phyloP scores from a whole-genome alignment of 2,329 filamentous ascomycete species.

The Fusarium sp. region DNA sequence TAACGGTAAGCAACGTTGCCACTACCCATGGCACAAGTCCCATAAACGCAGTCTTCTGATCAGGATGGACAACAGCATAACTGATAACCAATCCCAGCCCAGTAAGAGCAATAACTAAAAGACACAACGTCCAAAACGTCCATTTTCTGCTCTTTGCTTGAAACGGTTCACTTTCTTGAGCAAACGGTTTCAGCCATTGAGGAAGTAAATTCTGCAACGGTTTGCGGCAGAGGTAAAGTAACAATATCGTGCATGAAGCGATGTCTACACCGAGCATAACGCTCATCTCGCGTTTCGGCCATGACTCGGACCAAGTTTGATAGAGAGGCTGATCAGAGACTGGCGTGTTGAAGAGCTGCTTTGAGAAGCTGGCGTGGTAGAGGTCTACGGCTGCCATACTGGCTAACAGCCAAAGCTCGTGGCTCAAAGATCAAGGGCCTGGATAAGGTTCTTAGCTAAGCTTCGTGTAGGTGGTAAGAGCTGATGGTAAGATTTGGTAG shows the following conservation, averaged over 20 bases:
- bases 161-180: constrained; percentile 50
- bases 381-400: constrained; percentile 27
- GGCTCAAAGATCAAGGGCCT: constrained; percentile 1
- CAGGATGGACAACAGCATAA: constrained; percentile 46
- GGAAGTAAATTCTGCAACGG: constrained; percentile 49
- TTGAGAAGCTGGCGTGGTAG: constrained; percentile 26
- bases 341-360: constrained; percentile 14
- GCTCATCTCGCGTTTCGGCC: constrained; percentile 20
- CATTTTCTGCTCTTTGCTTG: constrained; percentile 47
- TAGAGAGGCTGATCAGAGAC: background rate
- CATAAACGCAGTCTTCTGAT: constrained; percentile 45
- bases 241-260: constrained; percentile 45
- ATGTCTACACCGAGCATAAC: constrained; percentile 39
- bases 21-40: constrained; percentile 55
- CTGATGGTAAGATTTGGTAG: background rate
- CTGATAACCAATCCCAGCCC: constrained; percentile 52
- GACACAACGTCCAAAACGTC: constrained; percentile 54
- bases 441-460: constrained; percentile 18
- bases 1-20: constrained; percentile 51
- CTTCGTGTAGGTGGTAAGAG: background rate
- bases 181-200: constrained; percentile 57
- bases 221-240: constrained; percentile 46
- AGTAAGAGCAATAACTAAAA: constrained; percentile 48
- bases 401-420: constrained; percentile 5
- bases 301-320: constrained; percentile 3